These are phyloP conservation scores for Tagetes erecta DNA, from an alignment of 129 eudicot species.

Conservation along the genomic window DNA sequence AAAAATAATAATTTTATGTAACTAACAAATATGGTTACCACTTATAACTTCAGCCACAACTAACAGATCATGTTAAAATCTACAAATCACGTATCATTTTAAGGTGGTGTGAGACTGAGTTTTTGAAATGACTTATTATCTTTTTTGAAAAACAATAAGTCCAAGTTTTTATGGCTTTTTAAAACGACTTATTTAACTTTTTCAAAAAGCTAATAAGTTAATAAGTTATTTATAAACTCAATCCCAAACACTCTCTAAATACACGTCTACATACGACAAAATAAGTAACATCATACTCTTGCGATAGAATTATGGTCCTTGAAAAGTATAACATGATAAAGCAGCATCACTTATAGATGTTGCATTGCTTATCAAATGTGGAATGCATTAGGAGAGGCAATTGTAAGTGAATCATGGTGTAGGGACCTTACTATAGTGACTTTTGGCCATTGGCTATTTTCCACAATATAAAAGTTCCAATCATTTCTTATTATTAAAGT, in stretches of 20 bases:
- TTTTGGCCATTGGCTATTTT: slow-evolving; percentile 22
- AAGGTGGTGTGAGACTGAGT: too few species aligned
- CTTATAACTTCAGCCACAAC: too few species aligned
- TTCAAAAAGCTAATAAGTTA: too few species aligned
- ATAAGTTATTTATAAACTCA: too few species aligned
- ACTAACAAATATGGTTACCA: too few species aligned
- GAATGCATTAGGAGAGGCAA: slow-evolving; percentile 38
- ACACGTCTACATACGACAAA: background rate
- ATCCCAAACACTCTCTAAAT: background rate
- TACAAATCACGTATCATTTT: background rate
- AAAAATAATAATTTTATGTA: too few species aligned
- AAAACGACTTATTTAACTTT: too few species aligned
- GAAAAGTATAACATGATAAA: slow-evolving; percentile 20
- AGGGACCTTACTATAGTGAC: slow-evolving; percentile 21
- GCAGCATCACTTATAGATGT: slow-evolving; percentile 13
- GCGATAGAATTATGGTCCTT: slow-evolving; percentile 18
- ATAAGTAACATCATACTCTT: slow-evolving; percentile 17
- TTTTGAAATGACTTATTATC: too few species aligned
- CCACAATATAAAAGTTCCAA: background rate
- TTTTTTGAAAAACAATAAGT: too few species aligned
- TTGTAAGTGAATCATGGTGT: slow-evolving; percentile 31
- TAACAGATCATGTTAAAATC: too few species aligned
- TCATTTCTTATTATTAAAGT: background rate
- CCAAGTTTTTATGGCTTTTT: too few species aligned
- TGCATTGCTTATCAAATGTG: slow-evolving; percentile 42